Percentiles rank a stretch among this genome's conserved stretches.
phyloP scores from a whole-genome alignment of 179 eudicot genomes.

The Silene coronaria region DNA sequence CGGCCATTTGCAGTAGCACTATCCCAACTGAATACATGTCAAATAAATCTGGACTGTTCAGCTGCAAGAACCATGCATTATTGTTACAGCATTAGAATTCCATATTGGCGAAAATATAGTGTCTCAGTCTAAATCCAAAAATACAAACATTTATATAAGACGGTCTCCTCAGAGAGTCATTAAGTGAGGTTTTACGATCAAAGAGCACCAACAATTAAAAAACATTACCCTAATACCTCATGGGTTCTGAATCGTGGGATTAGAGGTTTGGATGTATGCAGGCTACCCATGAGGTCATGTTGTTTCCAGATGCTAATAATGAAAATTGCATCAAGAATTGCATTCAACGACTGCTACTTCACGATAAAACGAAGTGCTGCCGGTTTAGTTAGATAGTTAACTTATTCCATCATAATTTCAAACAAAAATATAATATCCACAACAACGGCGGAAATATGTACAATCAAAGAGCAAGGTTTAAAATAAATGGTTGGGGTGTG shows the following conservation, averaged over 20 bases:
- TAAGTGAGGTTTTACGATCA: background rate
- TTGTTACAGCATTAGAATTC: background rate
- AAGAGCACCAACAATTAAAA: background rate
- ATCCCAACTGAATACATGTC: conserved; percentile 97
- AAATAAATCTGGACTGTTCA: conserved; percentile 88
- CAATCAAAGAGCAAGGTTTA: background rate
- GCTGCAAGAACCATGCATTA: conserved; percentile 41
- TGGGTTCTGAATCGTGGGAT: background rate
- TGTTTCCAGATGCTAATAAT: background rate
- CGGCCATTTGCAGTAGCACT: conserved; percentile 85
- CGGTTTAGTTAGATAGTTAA: too few species aligned
- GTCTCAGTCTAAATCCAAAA: background rate
- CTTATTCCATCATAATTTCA: too few species aligned
- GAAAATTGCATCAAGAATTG: too few species aligned
- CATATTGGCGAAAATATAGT: background rate
- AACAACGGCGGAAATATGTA: background rate
- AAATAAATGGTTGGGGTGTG: background rate
- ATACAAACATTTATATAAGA: background rate
- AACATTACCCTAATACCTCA: background rate
- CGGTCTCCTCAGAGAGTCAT: background rate
- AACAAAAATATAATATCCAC: background rate
- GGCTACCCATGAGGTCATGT: background rate
- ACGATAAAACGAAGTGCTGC: too few species aligned
- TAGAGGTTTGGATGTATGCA: background rate
- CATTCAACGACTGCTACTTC: too few species aligned